Conservation (phyloP, 805 yeast genomes). For the Barnettozyma sp. region DNA sequence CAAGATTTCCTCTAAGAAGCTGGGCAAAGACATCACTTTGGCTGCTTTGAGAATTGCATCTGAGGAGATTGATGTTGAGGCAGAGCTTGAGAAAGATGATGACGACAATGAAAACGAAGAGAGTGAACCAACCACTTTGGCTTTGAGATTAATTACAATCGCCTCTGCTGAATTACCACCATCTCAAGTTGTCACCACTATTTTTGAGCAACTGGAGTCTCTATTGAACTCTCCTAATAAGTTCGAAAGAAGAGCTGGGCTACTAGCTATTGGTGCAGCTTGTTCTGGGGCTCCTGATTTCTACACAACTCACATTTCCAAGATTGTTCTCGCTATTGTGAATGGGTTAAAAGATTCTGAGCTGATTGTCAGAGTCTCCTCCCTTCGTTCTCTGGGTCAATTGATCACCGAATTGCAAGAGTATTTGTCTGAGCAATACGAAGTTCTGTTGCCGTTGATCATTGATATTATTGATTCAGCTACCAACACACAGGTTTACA, state of each 20-base stretch:
- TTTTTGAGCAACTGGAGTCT: constrained; percentile 55
- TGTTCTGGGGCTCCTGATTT: constrained; percentile 94
- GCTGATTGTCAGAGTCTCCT: constrained; percentile 74
- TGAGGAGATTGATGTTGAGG: constrained; percentile 75
- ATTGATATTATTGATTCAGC: constrained; percentile 85
- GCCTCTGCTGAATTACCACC: constrained; percentile 87
- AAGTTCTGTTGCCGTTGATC: constrained; percentile 73
- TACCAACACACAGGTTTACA: constrained; percentile 73
- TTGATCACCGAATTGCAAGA: constrained; percentile 83
- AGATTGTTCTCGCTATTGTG: constrained; percentile 64
- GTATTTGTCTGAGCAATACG: constrained; percentile 77
- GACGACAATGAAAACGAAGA: constrained; percentile 95
- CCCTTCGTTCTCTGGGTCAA: constrained; percentile 71
- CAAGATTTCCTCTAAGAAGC: constrained; percentile 68
- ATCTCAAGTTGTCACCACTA: constrained; percentile 78
- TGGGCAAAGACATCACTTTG: constrained; percentile 74
- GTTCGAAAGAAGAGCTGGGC: constrained; percentile 81
- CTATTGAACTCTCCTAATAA: constrained; percentile 57
- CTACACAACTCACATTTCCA: constrained; percentile 65
- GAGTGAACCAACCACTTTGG: constrained; percentile 68
- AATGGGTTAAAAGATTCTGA: constrained; percentile 73
- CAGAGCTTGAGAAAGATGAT: constrained; percentile 68
- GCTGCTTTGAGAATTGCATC: constrained; percentile 72
- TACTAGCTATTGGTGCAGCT: constrained; percentile 73
- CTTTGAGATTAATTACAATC: constrained; percentile 70